These are phyloP conservation scores for Candida insectalens DNA, from an alignment of 805 yeast species.

Conservation along the genomic window DNA sequence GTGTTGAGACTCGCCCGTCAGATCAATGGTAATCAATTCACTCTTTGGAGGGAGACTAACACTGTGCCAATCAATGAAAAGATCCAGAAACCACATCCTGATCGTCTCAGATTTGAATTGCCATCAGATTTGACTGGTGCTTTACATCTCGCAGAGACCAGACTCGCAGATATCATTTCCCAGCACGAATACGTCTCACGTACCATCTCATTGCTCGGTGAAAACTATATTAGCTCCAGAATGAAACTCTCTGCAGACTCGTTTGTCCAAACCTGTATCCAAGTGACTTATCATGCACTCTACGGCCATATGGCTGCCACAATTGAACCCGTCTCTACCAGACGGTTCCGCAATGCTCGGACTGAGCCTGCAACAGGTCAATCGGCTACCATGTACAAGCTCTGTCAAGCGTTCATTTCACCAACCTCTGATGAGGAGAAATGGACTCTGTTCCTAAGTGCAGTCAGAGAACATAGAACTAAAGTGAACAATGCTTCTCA, in stretches of 20 bases:
- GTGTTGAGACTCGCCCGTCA: slow-evolving; percentile 47
- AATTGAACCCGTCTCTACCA: slow-evolving; percentile 48
- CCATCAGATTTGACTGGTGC: slow-evolving; percentile 38
- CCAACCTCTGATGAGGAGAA: slow-evolving; percentile 35
- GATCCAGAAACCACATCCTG: slow-evolving; percentile 27
- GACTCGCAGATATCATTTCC: slow-evolving; percentile 46
- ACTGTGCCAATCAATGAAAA: slow-evolving; percentile 24
- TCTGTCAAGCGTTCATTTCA: slow-evolving; percentile 58
- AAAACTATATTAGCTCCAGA: slow-evolving; percentile 24
- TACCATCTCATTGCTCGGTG: slow-evolving; percentile 22
- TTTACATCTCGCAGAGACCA: slow-evolving; percentile 46
- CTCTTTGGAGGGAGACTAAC: slow-evolving; percentile 37
- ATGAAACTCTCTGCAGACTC: slow-evolving; percentile 40
- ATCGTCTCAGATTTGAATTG: slow-evolving; percentile 24
- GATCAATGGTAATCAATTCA: slow-evolving; percentile 47
- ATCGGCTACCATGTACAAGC: slow-evolving; percentile 36
- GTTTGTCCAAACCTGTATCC: slow-evolving; percentile 40
- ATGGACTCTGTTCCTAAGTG: slow-evolving; percentile 39
- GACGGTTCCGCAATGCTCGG: slow-evolving; percentile 58
- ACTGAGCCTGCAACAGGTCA: slow-evolving; percentile 64
- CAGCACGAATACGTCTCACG: slow-evolving; percentile 45
- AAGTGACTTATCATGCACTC: slow-evolving; percentile 43
- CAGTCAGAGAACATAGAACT: slow-evolving; percentile 42
- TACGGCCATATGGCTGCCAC: slow-evolving; percentile 37
- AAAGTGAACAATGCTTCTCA: slow-evolving; percentile 41